Evolutionary conservation across 441 rosid species (phyloP), one percentile per base, ranked within the genome.

Genomic region (Sinapis alba): DNA sequence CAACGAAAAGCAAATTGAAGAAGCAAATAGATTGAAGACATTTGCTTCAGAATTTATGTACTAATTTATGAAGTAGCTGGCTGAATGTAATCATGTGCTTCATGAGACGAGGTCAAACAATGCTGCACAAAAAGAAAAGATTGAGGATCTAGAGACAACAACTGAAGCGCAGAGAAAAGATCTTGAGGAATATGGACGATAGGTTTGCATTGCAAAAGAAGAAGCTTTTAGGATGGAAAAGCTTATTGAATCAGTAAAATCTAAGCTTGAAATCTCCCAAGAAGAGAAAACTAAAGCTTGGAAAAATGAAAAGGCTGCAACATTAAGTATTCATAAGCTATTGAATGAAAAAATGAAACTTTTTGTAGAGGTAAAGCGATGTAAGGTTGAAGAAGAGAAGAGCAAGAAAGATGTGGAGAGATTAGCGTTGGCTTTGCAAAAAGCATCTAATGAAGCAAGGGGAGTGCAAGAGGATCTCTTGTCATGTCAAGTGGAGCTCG

Each of bases 371-470:
- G 67, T 89, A 83, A 89, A 86, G 69, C 87, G 73, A 24, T 84
- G 84, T 28, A 86, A 81, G 82, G 84, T 86, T 20, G 96, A 92
- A 81, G 96, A 89, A 78, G 96, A 89, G 82, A 90, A 88, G 84
- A 89, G 93, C 84, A 90, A 94, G 86, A 88, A 89, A 84, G 94
- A 90, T 27, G 85, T 86, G 85, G 97, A 90, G 78, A 90, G 90
- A 73, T 80, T 94, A 72, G 88, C 91, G 51, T 88, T 90, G 30
- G 93, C 95, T 43, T 84, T 89, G 63, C 91, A 90, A 56, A 92
- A 89, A 86, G 94, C 88, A 51, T 89, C 92, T 41, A 80, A 82
- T 8, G 97, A 92, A 86, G 87, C 90, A n/a, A 88, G 87, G 75
- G 94, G 90, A 78, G 85, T 84, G 4, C 86, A 92, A 77, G 93